Percentiles rank a stretch among this genome's conserved stretches.
Evolutionary conservation across 2,329 filamentous ascomycete species (phyloP).

Genomic region (Alternaria incomplexa): DNA sequence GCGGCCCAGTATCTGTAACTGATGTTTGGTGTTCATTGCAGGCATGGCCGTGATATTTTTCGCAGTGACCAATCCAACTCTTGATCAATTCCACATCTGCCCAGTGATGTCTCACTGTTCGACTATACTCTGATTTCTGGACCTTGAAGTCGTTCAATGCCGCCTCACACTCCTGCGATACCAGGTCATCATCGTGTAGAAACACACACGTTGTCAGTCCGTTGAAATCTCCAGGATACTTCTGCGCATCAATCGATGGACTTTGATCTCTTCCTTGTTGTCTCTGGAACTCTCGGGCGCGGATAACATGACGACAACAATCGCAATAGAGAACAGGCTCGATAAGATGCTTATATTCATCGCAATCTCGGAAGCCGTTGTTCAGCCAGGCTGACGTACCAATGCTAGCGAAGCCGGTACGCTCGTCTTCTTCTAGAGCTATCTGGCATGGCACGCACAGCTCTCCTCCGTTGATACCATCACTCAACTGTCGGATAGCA

Average conservation of each 20-base stretch:
- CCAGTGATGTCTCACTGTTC: background rate
- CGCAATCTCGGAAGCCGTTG: background rate
- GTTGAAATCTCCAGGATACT: background rate
- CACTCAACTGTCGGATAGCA: background rate
- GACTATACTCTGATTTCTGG: background rate
- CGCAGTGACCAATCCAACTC: slow-evolving; percentile 2
- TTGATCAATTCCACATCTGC: background rate
- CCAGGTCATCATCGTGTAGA: background rate
- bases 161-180: background rate
- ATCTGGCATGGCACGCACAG: slow-evolving; percentile 5
- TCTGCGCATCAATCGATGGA: background rate
- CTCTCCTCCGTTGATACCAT: background rate
- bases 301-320: background rate
- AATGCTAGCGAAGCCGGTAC: background rate
- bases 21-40: background rate
- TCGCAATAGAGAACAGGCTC: slow-evolving; percentile 5
- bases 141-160: background rate
- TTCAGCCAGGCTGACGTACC: background rate
- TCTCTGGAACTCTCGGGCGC: background rate
- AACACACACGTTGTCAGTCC: background rate
- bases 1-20: background rate
- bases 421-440: slow-evolving; percentile 4
- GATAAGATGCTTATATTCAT: background rate
- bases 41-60: background rate
- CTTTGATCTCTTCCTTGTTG: background rate